Percentiles rank a stretch among this genome's conserved stretches.
Evolutionary conservation across 306 rosid genomes (phyloP).

Genomic region (Oemleria cerasiformis): DNA sequence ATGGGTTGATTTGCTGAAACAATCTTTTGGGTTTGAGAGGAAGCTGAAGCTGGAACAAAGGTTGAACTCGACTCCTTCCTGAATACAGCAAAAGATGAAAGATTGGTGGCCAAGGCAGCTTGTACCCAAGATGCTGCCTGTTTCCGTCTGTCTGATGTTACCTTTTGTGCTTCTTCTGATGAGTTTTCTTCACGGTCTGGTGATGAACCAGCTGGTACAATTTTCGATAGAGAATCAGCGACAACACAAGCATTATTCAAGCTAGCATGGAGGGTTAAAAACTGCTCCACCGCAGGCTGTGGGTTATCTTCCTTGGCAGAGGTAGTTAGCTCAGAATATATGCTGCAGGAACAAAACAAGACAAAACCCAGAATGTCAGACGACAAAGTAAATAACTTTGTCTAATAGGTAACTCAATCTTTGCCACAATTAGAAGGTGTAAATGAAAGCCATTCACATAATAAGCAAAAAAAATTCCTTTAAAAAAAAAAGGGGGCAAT

Average conservation of each 20-base stretch:
- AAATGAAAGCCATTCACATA: neutral
- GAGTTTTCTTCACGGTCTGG: slow-evolving; percentile 51
- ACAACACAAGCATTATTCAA: slow-evolving; percentile 48
- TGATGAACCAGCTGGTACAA: slow-evolving; percentile 42
- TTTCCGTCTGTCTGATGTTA: slow-evolving; percentile 56
- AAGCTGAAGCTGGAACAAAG: slow-evolving; percentile 38
- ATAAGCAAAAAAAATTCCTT: neutral
- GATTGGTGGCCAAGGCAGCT: slow-evolving; percentile 73
- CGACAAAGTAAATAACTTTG: neutral
- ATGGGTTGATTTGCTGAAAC: slow-evolving; percentile 49
- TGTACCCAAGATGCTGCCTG: slow-evolving; percentile 83
- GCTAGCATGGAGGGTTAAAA: slow-evolving; percentile 61
- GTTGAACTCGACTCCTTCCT: slow-evolving; percentile 47
- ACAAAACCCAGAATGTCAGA: slow-evolving; percentile 22
- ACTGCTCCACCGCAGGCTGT: slow-evolving; percentile 79
- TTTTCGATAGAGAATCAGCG: slow-evolving; percentile 64
- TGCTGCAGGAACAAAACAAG: slow-evolving; percentile 38
- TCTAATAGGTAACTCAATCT: neutral
- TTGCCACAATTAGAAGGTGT: neutral
- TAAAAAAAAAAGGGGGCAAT: too few species aligned
- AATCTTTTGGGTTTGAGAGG: slow-evolving; percentile 55
- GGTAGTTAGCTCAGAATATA: slow-evolving; percentile 61
- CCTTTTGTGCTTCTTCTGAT: slow-evolving; percentile 60
- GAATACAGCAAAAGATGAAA: slow-evolving; percentile 67
- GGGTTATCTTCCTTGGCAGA: slow-evolving; percentile 80